These are phyloP conservation scores for Penicillium fimorum DNA, from an alignment of 495 filamentous ascomycete genomes.

Conservation along the genomic window DNA sequence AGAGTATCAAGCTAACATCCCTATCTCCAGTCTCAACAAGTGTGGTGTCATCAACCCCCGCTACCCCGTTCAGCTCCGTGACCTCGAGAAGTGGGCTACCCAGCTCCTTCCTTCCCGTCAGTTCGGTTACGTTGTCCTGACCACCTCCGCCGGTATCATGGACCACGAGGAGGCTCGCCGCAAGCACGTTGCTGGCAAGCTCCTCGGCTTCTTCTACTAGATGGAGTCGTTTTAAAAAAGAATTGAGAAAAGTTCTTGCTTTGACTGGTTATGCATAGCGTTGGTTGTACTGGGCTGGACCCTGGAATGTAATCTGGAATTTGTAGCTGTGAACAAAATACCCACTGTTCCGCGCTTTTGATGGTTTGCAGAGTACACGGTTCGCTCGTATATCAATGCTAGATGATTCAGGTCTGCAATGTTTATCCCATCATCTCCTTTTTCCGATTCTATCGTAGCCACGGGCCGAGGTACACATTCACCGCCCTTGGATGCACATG, in stretches of 20 bases:
- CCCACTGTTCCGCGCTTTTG: slow-evolving; percentile 17
- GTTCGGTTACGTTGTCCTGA: slow-evolving; percentile 98
- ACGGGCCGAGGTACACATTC: slow-evolving; percentile 18
- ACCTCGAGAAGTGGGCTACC: slow-evolving; percentile 98
- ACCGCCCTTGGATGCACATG: slow-evolving; percentile 20
- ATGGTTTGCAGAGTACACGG: slow-evolving; percentile 35
- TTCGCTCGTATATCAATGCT: slow-evolving; percentile 24
- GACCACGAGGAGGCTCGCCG: slow-evolving; percentile 98
- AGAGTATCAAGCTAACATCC: not conserved
- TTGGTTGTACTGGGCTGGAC: slow-evolving; percentile 20
- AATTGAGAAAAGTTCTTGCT: slow-evolving; percentile 32
- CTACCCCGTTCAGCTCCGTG: slow-evolving; percentile 96
- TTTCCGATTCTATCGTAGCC: slow-evolving; percentile 3
- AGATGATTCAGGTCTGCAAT: slow-evolving; percentile 27
- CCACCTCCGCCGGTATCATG: slow-evolving; percentile 98
- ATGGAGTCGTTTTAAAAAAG: slow-evolving; percentile 29
- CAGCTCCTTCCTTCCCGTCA: slow-evolving; percentile 98
- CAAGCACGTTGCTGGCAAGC: slow-evolving; percentile 96
- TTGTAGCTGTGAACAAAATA: slow-evolving; percentile 31
- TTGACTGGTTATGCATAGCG: slow-evolving; percentile 29
- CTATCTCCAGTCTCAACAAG: slow-evolving; percentile 77
- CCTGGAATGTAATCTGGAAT: slow-evolving; percentile 35
- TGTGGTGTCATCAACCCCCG: slow-evolving; percentile 97
- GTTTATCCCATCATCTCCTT: not conserved
- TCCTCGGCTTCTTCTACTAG: slow-evolving; percentile 97